Percentiles rank a stretch among this genome's conserved stretches.
Evolutionary conservation across 352 stramenopile species (phyloP).

Genomic region (Phytopythium litorale): DNA sequence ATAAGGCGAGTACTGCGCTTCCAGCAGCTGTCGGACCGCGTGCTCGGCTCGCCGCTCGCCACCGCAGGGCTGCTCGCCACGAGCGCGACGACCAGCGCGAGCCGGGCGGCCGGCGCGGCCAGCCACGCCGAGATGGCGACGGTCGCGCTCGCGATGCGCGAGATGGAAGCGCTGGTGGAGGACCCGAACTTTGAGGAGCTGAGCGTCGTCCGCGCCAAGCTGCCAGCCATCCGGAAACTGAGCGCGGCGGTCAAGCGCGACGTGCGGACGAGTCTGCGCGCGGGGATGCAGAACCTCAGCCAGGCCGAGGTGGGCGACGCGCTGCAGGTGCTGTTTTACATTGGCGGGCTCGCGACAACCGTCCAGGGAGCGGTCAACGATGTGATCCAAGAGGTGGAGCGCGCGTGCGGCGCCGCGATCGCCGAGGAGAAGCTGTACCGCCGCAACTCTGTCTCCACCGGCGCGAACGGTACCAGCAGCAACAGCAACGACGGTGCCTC

Average conservation of each 20-base stretch:
- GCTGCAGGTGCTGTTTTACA: conserved; percentile 78
- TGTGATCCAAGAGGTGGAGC: conserved; percentile 79
- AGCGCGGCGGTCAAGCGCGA: conserved; percentile 47
- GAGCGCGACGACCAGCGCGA: conserved; percentile 4
- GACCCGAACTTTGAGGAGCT: conserved; percentile 63
- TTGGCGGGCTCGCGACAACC: conserved; percentile 53
- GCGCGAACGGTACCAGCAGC: conserved; percentile 9
- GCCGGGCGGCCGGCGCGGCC: conserved; percentile 10
- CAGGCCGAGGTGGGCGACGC: conserved; percentile 70
- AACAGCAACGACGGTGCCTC: conserved; percentile 21
- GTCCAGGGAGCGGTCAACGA: conserved; percentile 79
- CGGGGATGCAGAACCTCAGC: conserved; percentile 50
- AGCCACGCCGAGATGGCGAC: conserved; percentile 48
- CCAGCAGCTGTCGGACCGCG: conserved; percentile 61
- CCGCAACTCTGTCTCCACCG: conserved; percentile 7
- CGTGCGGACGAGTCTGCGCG: conserved; percentile 41
- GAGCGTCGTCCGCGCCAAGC: conserved; percentile 49
- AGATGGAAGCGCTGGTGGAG: conserved; percentile 56
- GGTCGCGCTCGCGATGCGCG: conserved; percentile 63
- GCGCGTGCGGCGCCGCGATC: conserved; percentile 50
- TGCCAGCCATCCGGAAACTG: conserved; percentile 48
- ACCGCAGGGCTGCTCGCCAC: conserved; percentile 16
- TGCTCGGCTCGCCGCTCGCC: conserved; percentile 37
- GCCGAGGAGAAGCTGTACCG: conserved; percentile 60
- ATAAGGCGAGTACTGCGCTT: conserved; percentile 72